Evolutionary conservation across 2,329 filamentous ascomycete species (phyloP).

Genomic region (Clonostachys rhizophaga): DNA sequence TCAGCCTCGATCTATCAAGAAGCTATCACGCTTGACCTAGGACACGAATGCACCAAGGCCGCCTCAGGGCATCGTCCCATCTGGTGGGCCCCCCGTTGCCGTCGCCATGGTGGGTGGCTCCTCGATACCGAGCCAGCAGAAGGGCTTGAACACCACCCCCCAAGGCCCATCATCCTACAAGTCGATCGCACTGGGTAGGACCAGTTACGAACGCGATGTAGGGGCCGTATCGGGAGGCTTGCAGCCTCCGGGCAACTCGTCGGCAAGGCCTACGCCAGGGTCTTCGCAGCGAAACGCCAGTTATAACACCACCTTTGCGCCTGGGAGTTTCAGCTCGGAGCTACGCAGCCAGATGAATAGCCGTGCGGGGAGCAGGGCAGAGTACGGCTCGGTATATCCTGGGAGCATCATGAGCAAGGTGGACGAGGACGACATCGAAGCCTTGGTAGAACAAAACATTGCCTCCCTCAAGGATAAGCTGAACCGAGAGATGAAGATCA

Average conservation of each 20-base stretch:
- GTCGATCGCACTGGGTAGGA: constrained; percentile 20
- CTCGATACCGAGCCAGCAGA: constrained; percentile 17
- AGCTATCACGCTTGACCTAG: not conserved
- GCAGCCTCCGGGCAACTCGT: constrained; percentile 32
- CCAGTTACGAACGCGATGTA: constrained; percentile 51
- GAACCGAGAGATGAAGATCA: constrained; percentile 96
- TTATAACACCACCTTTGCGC: constrained; percentile 64
- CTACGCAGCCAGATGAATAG: constrained; percentile 64
- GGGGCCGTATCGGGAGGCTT: not conserved
- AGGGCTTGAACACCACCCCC: constrained; percentile 16
- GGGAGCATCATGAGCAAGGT: constrained; percentile 45
- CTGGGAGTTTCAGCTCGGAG: constrained; percentile 87
- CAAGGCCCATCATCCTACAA: constrained; percentile 28
- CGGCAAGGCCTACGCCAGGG: constrained; percentile 40
- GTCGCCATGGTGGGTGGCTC: constrained; percentile 24
- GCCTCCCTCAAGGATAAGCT: constrained; percentile 76
- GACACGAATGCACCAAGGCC: constrained; percentile 24
- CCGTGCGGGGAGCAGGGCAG: constrained; percentile 27
- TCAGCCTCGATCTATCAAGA: not conserved
- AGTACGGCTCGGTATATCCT: constrained; percentile 28
- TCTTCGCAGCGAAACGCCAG: constrained; percentile 29
- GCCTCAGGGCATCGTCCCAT: constrained; percentile 28
- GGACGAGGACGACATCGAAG: constrained; percentile 56
- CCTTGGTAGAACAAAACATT: constrained; percentile 67
- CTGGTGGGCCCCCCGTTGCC: constrained; percentile 25